A percentile compares a stretch with the other conserved stretches of the same genome.
These are phyloP conservation scores for Passiflora organensis DNA, from an alignment of 345 rosid species.

Conservation along the genomic window DNA sequence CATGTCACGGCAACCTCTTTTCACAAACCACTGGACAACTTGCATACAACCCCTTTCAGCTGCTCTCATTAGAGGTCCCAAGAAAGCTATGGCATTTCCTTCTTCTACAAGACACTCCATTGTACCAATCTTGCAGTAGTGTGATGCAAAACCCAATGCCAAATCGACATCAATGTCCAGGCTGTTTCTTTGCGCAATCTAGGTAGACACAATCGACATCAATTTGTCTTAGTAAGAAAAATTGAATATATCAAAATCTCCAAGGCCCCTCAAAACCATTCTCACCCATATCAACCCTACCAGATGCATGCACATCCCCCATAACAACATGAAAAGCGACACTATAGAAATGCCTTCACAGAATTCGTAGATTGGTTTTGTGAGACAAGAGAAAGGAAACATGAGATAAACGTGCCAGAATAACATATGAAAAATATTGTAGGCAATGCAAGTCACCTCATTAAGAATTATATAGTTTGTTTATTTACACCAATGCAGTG, in stretches of 20 bases:
- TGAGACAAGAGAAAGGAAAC: too few relatives aligned
- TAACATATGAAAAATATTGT: too few relatives aligned
- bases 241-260: not conserved
- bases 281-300: not conserved
- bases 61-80: conserved; percentile 96
- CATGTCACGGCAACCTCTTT: conserved; percentile 83
- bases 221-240: conserved; percentile 10
- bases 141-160: conserved; percentile 91
- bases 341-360: too few relatives aligned
- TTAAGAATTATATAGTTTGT: too few relatives aligned
- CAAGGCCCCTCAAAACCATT: not conserved
- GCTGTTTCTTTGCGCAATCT: conserved; percentile 98
- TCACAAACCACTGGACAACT: conserved; percentile 95
- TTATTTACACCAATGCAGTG: too few relatives aligned
- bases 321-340: too few relatives aligned
- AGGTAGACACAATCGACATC: conserved; percentile 16
- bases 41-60: conserved; percentile 94
- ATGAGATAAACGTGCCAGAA: too few relatives aligned
- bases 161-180: conserved; percentile 94
- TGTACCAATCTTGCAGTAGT: conserved; percentile 81
- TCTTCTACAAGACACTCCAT: conserved; percentile 99
- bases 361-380: too few relatives aligned
- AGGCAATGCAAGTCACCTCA: too few relatives aligned
- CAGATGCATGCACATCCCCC: not conserved
- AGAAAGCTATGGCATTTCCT: conserved; percentile 84